Evolutionary conservation across 805 yeast species (phyloP).

Genomic region (Ogataea salicorniae): DNA sequence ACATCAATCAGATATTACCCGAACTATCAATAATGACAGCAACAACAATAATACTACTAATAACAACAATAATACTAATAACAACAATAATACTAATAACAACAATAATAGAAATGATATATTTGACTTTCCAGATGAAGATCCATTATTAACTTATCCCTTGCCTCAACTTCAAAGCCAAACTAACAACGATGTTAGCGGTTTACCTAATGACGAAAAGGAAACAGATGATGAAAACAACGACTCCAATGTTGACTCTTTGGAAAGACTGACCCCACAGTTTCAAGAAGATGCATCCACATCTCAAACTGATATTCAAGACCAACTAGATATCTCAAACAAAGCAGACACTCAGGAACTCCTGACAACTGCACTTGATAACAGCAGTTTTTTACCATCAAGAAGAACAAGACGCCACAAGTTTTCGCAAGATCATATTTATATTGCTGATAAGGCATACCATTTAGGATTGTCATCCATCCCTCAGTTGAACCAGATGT

Average conservation of each 20-base stretch:
- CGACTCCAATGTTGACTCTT: not conserved
- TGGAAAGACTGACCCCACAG: not conserved
- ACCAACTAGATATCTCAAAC: not conserved
- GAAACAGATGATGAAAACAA: not conserved
- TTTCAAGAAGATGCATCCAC: too few relatives aligned
- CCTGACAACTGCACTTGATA: not conserved
- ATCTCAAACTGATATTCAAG: not conserved
- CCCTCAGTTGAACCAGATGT: slow-evolving; percentile 24
- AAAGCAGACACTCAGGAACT: not conserved
- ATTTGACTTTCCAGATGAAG: not conserved
- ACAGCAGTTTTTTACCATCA: not conserved
- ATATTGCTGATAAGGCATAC: slow-evolving; percentile 31
- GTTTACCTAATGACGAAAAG: not conserved
- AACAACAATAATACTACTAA: not conserved
- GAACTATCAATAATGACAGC: not conserved
- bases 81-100: not conserved
- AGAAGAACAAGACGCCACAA: slow-evolving; percentile 27
- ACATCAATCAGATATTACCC: not conserved
- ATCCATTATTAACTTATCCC: not conserved
- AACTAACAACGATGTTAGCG: not conserved
- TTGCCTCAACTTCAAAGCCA: not conserved
- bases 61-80: not conserved
- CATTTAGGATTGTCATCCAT: slow-evolving; percentile 29
- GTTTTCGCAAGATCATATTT: slow-evolving; percentile 32
- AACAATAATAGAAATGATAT: not conserved